phyloP scores from a whole-genome alignment of 2,329 filamentous ascomycete species.

The Ophiostoma angusticollis region DNA sequence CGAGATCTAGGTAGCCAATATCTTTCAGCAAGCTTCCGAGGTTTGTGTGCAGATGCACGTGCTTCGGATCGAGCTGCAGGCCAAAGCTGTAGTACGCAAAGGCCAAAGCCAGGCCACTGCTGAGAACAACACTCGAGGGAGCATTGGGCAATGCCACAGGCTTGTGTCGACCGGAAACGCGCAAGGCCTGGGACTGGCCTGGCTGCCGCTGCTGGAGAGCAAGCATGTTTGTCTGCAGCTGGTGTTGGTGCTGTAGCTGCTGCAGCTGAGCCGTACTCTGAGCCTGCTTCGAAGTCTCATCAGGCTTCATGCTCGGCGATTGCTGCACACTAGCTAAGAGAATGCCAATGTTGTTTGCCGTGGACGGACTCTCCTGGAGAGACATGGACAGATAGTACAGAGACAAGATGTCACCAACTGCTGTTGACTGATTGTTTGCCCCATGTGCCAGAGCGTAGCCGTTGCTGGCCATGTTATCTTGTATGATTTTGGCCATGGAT shows the following conservation, averaged over 20 bases:
- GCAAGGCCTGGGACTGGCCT: not conserved
- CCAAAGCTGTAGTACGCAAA: constrained; percentile 94
- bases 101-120: constrained; percentile 77
- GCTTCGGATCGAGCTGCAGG: constrained; percentile 68
- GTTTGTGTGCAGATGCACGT: constrained; percentile 95
- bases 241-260: not conserved
- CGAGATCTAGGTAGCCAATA: constrained; percentile 80
- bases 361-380: constrained; percentile 89
- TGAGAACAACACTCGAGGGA: constrained; percentile 61
- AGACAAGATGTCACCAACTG: constrained; percentile 83
- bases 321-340: constrained; percentile 91
- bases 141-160: constrained; percentile 29
- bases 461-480: constrained; percentile 80
- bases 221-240: not conserved
- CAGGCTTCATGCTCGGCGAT: constrained; percentile 8
- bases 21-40: constrained; percentile 91
- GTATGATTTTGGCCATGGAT: constrained; percentile 93
- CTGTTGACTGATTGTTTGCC: constrained; percentile 50
- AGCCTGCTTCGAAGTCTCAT: not conserved
- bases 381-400: constrained; percentile 93
- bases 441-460: constrained; percentile 33
- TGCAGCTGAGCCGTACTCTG: not conserved
- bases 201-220: not conserved
- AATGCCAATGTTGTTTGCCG: constrained; percentile 96
- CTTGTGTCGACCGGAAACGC: constrained; percentile 10